Evolutionary conservation across 2,329 filamentous ascomycete genomes (phyloP), one percentile per base, ranked within the genome.

Genomic region (Aspergillus fumigatus): DNA sequence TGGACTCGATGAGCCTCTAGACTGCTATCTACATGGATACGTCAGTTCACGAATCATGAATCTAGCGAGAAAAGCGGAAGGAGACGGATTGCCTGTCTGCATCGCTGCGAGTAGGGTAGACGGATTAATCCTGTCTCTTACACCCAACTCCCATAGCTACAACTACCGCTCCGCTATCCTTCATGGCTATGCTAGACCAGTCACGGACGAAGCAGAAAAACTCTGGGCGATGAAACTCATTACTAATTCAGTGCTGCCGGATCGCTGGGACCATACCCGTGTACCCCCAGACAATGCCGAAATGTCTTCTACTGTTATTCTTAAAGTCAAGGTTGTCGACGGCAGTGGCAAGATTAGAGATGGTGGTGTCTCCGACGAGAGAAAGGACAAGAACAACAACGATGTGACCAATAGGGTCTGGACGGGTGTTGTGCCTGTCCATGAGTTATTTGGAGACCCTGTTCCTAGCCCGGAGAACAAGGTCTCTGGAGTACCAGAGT

Each of bases 11-110:
- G 86, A 91, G 62, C 84, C 87, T 0, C 79, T 91, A 4, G 87
- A 92, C 56, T 81, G 88, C 59, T 95, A 95, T 71, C 81, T 96
- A 7, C 91, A 96, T 73, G 90, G 90, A 68, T 95, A 93, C 72
- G 87, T 93, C 64, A 89, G 86, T 58, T 86, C 86, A 0, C 87
- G 91, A 7, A 79, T 96, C 35, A 88, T 93, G 80, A 88, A 87
- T 61, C 72, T 88, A 7, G 79, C 84, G 14, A 77, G 81, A 5
- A 68, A 66, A 11, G 67, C 69, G 17, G 69, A 74, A 38, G 71
- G 73, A 7, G 65, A 78, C 25, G 87, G 87, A 9, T 73, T 95
- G 21, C 88, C 90, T 1, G 76, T 95, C 45, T 88, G 84, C 67
- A 79, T 94, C 35, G 82, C 87, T 23, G 88, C 88, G 1, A 89